phyloP scores from a whole-genome alignment of 2,329 filamentous ascomycete genomes.

The Mollisia scopiformis region DNA sequence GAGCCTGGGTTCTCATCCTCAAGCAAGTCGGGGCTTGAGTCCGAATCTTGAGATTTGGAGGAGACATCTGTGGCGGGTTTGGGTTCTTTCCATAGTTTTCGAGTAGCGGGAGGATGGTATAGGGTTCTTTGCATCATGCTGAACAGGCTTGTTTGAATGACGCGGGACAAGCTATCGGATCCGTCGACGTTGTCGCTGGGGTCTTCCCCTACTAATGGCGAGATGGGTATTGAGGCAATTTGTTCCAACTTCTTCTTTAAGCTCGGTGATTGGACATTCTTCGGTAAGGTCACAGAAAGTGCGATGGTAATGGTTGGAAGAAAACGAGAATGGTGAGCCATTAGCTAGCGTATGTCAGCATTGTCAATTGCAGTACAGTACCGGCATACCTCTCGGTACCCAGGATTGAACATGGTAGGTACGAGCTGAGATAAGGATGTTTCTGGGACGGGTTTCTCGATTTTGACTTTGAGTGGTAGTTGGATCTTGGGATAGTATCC shows the following conservation, averaged over 20 bases:
- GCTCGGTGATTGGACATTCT: slow-evolving; percentile 26
- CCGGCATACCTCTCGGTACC: slow-evolving; percentile 31
- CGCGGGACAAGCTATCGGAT: slow-evolving; percentile 12
- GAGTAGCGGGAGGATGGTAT: slow-evolving; percentile 17
- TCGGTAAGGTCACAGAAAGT: slow-evolving; percentile 18
- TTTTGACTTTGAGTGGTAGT: slow-evolving; percentile 6
- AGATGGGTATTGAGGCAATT: slow-evolving; percentile 6
- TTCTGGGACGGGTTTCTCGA: slow-evolving; percentile 14
- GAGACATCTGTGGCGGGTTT: background rate
- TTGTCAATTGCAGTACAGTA: background rate
- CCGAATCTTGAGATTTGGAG: background rate
- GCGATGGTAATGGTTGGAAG: slow-evolving; percentile 21
- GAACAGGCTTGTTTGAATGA: slow-evolving; percentile 28
- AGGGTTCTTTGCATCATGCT: slow-evolving; percentile 31
- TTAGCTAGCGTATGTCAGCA: slow-evolving; percentile 14
- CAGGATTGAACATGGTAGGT: slow-evolving; percentile 32
- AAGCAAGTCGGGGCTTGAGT: background rate
- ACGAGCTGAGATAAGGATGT: slow-evolving; percentile 22
- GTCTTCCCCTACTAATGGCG: background rate
- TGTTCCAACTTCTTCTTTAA: slow-evolving; percentile 23
- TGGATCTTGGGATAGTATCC: background rate
- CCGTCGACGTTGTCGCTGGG: background rate
- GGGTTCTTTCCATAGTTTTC: slow-evolving; percentile 8
- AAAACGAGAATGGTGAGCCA: slow-evolving; percentile 24
- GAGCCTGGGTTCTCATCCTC: background rate